These are phyloP conservation scores for Bolboschoenoplectus hybrid DNA, from an alignment of 202 grass and related monocot genomes.

Conservation along the genomic window DNA sequence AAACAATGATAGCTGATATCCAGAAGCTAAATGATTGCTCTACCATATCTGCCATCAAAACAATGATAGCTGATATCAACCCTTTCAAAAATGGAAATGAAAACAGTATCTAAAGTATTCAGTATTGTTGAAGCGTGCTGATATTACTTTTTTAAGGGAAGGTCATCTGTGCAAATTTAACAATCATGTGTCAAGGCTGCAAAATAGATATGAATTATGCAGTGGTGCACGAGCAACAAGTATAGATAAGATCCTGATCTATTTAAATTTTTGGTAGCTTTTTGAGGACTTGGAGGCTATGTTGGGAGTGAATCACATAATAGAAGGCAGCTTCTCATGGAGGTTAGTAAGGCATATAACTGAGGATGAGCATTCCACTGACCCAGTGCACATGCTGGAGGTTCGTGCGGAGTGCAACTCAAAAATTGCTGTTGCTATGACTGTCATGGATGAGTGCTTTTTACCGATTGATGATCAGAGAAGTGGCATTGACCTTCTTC, in stretches of 20 bases:
- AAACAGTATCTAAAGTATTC: neutral
- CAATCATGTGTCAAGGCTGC: neutral
- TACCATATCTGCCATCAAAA: constrained; percentile 6
- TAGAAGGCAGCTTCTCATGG: constrained; percentile 76
- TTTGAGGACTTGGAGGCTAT: constrained; percentile 70
- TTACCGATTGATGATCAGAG: constrained; percentile 86
- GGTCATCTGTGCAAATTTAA: constrained; percentile 13
- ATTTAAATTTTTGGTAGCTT: constrained; percentile 58
- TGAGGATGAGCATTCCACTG: constrained; percentile 52
- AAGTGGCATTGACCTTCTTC: constrained; percentile 93
- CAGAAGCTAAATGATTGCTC: neutral
- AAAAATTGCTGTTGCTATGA: constrained; percentile 81
- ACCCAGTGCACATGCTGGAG: constrained; percentile 53
- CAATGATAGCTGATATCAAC: constrained; percentile 2
- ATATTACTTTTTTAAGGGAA: neutral
- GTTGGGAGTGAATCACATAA: constrained; percentile 75
- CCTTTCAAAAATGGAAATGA: neutral
- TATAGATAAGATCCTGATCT: neutral
- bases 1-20: neutral
- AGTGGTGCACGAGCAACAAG: neutral
- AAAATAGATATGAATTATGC: neutral
- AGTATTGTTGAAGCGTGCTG: neutral
- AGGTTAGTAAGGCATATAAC: constrained; percentile 62
- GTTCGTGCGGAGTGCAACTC: constrained; percentile 78
- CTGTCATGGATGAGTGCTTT: constrained; percentile 96